A percentile compares a stretch with the other conserved stretches of the same genome.
phyloP scores from a whole-genome alignment of 805 yeast species.

The Pichia cabralensis region DNA sequence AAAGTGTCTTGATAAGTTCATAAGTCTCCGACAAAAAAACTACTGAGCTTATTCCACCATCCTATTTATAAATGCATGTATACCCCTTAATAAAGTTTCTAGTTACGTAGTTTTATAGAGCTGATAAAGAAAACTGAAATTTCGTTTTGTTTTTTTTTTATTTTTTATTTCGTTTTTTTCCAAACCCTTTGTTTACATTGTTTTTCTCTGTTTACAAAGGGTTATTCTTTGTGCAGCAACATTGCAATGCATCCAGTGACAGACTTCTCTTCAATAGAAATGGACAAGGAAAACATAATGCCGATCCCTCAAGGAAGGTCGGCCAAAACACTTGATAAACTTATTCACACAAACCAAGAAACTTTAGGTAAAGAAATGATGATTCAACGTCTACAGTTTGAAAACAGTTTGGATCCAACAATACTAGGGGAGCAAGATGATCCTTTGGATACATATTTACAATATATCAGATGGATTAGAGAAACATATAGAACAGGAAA shows the following conservation, averaged over 20 bases:
- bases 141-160: not conserved
- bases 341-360: constrained; percentile 25
- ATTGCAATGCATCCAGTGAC: constrained; percentile 9
- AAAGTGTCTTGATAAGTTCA: constrained; percentile 3
- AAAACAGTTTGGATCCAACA: constrained; percentile 32
- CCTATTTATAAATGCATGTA: not conserved
- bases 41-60: too few species aligned
- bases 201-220: not conserved
- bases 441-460: constrained; percentile 68
- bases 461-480: constrained; percentile 66
- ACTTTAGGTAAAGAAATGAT: constrained; percentile 27
- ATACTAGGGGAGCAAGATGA: constrained; percentile 62
- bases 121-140: not conserved
- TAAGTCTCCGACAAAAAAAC: constrained; percentile 1
- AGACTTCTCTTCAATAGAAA: constrained; percentile 33
- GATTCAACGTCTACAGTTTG: constrained; percentile 27
- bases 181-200: not conserved
- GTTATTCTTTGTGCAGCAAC: too few species aligned
- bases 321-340: constrained; percentile 42
- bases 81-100: too few species aligned
- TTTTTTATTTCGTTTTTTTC: not conserved
- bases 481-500: constrained; percentile 52
- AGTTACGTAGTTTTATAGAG: too few species aligned
- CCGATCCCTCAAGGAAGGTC: constrained; percentile 64
- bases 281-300: constrained; percentile 67